A percentile compares a stretch with the other conserved stretches of the same genome.
Conservation (phyloP, 2,329 filamentous ascomycete species). For the Fusarium praegraminearum region DNA sequence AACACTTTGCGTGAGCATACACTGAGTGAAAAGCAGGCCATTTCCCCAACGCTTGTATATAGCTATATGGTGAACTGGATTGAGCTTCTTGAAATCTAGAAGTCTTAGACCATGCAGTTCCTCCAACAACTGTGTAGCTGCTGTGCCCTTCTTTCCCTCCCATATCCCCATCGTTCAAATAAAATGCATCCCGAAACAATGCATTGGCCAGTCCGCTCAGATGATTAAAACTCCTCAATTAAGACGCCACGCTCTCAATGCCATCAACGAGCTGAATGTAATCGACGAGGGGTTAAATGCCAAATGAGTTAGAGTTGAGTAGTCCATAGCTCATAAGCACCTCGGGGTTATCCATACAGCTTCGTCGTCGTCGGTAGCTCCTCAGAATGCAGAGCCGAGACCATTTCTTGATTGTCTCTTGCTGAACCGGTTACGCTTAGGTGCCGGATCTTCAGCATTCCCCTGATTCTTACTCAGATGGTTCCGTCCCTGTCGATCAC, state of each 20-base stretch:
- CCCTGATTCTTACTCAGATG: slow-evolving; percentile 71
- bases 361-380: slow-evolving; percentile 6
- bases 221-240: slow-evolving; percentile 48
- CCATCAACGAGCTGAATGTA: slow-evolving; percentile 46
- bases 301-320: slow-evolving; percentile 30
- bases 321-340: slow-evolving; percentile 20
- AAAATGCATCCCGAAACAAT: slow-evolving; percentile 45
- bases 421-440: slow-evolving; percentile 80
- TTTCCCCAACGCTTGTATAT: slow-evolving; percentile 1
- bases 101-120: slow-evolving; percentile 9
- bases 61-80: not conserved
- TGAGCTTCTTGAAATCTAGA: slow-evolving; percentile 15
- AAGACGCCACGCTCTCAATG: slow-evolving; percentile 53
- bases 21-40: not conserved
- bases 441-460: slow-evolving; percentile 63
- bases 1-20: slow-evolving; percentile 3
- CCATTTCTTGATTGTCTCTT: slow-evolving; percentile 95
- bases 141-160: slow-evolving; percentile 16
- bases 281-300: slow-evolving; percentile 42
- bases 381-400: slow-evolving; percentile 86
- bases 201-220: slow-evolving; percentile 37
- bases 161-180: slow-evolving; percentile 34
- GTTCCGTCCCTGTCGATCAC: slow-evolving; percentile 66
- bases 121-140: slow-evolving; percentile 6
- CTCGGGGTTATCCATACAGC: slow-evolving; percentile 25